Conservation (phyloP, 2,329 filamentous ascomycete genomes). For the Aspergillus fijiensis region DNA sequence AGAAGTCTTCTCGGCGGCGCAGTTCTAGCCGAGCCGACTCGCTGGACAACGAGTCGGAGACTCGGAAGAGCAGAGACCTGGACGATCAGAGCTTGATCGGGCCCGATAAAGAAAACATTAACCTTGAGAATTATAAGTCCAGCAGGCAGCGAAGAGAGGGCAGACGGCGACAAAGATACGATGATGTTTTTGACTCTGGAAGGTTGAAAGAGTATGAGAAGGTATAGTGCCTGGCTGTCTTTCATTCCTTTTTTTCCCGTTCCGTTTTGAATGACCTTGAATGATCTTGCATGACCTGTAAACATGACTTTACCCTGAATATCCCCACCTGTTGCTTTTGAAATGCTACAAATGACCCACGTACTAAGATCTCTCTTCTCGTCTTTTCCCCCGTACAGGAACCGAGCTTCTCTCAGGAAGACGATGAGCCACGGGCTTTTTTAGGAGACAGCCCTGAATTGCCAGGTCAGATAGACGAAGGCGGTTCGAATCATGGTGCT, state of each 20-base stretch:
- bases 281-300: slow-evolving; percentile 22
- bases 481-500: slow-evolving; percentile 45
- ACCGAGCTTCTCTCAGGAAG: slow-evolving; percentile 34
- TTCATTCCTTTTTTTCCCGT: slow-evolving; percentile 24
- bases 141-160: slow-evolving; percentile 38
- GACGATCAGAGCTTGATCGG: slow-evolving; percentile 35
- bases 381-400: slow-evolving; percentile 35
- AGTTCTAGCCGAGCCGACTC: slow-evolving; percentile 46
- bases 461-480: slow-evolving; percentile 44
- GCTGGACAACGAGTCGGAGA: slow-evolving; percentile 38
- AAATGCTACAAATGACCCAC: slow-evolving; percentile 25
- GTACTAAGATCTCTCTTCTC: slow-evolving; percentile 31
- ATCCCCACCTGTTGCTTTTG: slow-evolving; percentile 21
- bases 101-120: slow-evolving; percentile 39
- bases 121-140: slow-evolving; percentile 34
- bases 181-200: slow-evolving; percentile 37
- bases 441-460: slow-evolving; percentile 65
- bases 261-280: slow-evolving; percentile 7
- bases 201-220: slow-evolving; percentile 35
- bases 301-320: slow-evolving; percentile 25
- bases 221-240: slow-evolving; percentile 40
- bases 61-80: slow-evolving; percentile 44
- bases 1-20: slow-evolving; percentile 42
- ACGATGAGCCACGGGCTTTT: slow-evolving; percentile 55
- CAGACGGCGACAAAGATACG: slow-evolving; percentile 37